Percentiles rank a stretch among this genome's conserved stretches.
Evolutionary conservation across 345 rosid species (phyloP).

Genomic region (Dipteronia dyeriana): DNA sequence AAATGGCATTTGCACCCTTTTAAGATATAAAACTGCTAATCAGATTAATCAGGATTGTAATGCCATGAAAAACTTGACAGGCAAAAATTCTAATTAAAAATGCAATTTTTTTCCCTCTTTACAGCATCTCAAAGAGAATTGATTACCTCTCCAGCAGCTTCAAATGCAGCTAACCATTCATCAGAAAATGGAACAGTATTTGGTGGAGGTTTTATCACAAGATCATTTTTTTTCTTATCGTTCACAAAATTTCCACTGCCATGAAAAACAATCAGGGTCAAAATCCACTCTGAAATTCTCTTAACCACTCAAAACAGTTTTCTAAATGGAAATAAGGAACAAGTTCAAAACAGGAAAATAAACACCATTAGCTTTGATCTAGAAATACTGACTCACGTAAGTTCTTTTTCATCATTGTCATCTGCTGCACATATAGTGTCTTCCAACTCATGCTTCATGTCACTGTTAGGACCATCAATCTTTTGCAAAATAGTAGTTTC

Average conservation of each 20-base stretch:
- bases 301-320: not conserved
- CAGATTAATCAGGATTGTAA: not conserved
- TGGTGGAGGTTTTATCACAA: slow-evolving; percentile 52
- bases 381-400: slow-evolving; percentile 41
- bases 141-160: slow-evolving; percentile 95
- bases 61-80: not conserved
- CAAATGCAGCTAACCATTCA: slow-evolving; percentile 91
- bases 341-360: slow-evolving; percentile 9
- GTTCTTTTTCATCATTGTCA: slow-evolving; percentile 30
- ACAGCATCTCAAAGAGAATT: not conserved
- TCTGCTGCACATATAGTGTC: slow-evolving; percentile 24
- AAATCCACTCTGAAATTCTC: slow-evolving; percentile 2
- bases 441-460: slow-evolving; percentile 1
- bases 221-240: slow-evolving; percentile 47
- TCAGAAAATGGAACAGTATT: slow-evolving; percentile 84
- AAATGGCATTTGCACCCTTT: not conserved
- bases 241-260: slow-evolving; percentile 40
- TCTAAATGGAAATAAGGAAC: not conserved
- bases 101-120: not conserved
- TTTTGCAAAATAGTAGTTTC: not conserved
- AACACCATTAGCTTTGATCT: slow-evolving; percentile 18
- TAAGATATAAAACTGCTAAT: not conserved
- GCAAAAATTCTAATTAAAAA: not conserved
- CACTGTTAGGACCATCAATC: not conserved
- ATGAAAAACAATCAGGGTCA: slow-evolving; percentile 10